Evolutionary conservation across 208 protist genomes (phyloP), one percentile per base, ranked within the genome.

Genomic region (Eutreptiella sp.): DNA sequence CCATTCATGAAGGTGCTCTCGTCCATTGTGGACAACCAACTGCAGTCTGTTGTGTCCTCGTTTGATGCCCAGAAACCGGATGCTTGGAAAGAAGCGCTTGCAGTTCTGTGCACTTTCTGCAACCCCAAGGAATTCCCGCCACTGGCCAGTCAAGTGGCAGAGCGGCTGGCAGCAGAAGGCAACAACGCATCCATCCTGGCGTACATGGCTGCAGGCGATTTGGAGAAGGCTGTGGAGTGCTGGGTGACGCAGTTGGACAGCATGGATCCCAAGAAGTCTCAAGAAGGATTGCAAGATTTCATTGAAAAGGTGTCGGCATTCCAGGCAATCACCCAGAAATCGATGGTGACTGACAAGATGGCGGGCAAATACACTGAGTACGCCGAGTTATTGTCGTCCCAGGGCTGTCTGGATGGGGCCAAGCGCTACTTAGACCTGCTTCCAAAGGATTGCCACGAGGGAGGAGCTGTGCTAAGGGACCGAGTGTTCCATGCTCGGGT

Each of bases 201-300:
- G 61, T 87, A 80, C 38, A 83, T 87, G 41, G 80, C 67, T 38
- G 73, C 81, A 4, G 75, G 73, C 26, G 75, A 84, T 53, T 57
- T 80, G 14, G 76, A 79, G 16, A 76, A 73, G 33, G 55, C 66
- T 3, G 61, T 79, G 9, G 26, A 63, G 21, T 61, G 79, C 23
- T 84, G 80, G 78, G 28, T 52, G 21, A n/a, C n/a, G n/a, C n/a
- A n/a, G n/a, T n/a, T n/a, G n/a, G n/a, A n/a, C n/a, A n/a, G n/a
- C n/a, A n/a, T n/a, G n/a, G n/a, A n/a, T n/a, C n/a, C n/a, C n/a
- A n/a, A n/a, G n/a, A n/a, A n/a, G n/a, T n/a, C n/a, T n/a, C n/a
- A n/a, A n/a, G n/a, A n/a, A n/a, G n/a, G n/a, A n/a, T n/a, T n/a
- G n/a, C n/a, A n/a, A n/a, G n/a, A n/a, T n/a, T n/a, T n/a, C n/a